These are phyloP conservation scores for Murraya koenigii DNA, from an alignment of 345 rosid genomes.

Conservation along the genomic window DNA sequence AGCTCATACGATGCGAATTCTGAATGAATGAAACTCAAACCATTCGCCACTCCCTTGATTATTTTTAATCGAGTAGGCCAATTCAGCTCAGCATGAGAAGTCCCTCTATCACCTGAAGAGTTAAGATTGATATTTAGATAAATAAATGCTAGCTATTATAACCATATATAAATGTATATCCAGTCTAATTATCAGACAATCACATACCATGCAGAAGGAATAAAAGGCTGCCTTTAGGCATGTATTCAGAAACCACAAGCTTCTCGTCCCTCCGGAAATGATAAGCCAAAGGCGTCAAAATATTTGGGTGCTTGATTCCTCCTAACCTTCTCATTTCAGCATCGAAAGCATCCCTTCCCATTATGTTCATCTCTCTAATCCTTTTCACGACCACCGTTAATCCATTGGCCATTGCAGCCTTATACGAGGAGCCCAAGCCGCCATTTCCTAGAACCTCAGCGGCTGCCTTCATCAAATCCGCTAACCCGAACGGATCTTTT, in stretches of 20 bases:
- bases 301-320: constrained; percentile 52
- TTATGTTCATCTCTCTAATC: constrained; percentile 68
- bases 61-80: constrained; percentile 69
- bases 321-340: constrained; percentile 73
- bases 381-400: constrained; percentile 83
- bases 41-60: constrained; percentile 56
- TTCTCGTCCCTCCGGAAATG: constrained; percentile 86
- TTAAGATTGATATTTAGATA: background rate
- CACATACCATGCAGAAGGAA: constrained; percentile 76
- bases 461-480: constrained; percentile 87
- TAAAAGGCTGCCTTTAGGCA: constrained; percentile 80
- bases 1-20: constrained; percentile 52
- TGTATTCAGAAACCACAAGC: constrained; percentile 70
- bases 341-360: constrained; percentile 56
- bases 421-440: constrained; percentile 84
- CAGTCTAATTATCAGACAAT: too few relatives aligned
- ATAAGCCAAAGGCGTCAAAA: constrained; percentile 76
- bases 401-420: constrained; percentile 71
- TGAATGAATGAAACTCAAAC: constrained; percentile 57
- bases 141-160: too few relatives aligned
- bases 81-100: constrained; percentile 44
- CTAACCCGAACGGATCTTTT: constrained; percentile 59
- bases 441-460: constrained; percentile 92
- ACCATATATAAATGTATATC: too few relatives aligned
- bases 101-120: constrained; percentile 46